These are phyloP conservation scores for Hypoxylon sp. DNA, from an alignment of 2,329 filamentous ascomycete species.

Conservation along the genomic window DNA sequence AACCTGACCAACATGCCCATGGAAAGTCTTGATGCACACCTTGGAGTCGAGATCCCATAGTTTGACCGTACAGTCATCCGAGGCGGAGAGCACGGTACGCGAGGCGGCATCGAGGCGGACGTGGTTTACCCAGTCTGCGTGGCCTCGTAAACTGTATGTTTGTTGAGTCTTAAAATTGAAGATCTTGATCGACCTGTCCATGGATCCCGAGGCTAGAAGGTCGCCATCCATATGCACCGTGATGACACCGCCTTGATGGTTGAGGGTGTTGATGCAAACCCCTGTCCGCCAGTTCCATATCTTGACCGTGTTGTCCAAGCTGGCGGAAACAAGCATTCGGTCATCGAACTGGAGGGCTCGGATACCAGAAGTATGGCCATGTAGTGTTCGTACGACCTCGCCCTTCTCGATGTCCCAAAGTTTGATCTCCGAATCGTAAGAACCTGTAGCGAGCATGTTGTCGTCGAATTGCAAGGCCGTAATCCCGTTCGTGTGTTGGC, in stretches of 20 bases:
- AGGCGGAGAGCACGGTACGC: conserved; percentile 90
- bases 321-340: conserved; percentile 88
- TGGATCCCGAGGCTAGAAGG: conserved; percentile 87
- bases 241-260: conserved; percentile 85
- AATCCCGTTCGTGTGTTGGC: conserved; percentile 84
- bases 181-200: conserved; percentile 89
- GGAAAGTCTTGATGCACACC: conserved; percentile 79
- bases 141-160: conserved; percentile 82
- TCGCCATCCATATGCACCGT: conserved; percentile 88
- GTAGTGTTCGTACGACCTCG: conserved; percentile 84
- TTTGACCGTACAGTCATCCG: conserved; percentile 90
- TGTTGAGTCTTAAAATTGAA: conserved; percentile 91
- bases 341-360: conserved; percentile 94
- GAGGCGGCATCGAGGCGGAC: conserved; percentile 86
- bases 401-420: conserved; percentile 96
- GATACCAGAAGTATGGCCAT: conserved; percentile 84
- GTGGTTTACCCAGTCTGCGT: conserved; percentile 96
- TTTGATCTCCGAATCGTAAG: conserved; percentile 94
- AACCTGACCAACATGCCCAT: conserved; percentile 93
- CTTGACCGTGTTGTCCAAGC: conserved; percentile 86
- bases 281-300: conserved; percentile 98
- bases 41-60: conserved; percentile 93
- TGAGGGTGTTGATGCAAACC: conserved; percentile 83
- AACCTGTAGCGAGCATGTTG: conserved; percentile 90
- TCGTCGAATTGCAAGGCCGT: conserved; percentile 80